Conservation (phyloP, 164 flowering plant species). For the Tetracentron sinense region DNA sequence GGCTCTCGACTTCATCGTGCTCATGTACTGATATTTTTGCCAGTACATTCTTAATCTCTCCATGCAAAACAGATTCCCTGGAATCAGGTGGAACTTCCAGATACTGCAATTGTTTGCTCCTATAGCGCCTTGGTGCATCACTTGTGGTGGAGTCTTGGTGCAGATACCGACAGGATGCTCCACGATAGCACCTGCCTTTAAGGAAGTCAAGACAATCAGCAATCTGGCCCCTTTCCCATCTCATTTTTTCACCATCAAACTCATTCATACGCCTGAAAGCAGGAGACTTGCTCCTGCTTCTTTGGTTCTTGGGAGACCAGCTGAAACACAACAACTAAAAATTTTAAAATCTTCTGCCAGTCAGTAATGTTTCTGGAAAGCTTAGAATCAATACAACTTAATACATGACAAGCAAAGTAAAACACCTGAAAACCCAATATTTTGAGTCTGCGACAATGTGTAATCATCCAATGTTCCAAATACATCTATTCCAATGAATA, state of each 20-base stretch:
- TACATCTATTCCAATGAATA: not conserved
- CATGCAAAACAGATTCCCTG: slow-evolving; percentile 21
- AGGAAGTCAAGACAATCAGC: slow-evolving; percentile 60
- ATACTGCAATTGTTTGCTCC: slow-evolving; percentile 29
- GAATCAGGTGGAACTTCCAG: slow-evolving; percentile 26
- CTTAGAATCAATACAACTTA: slow-evolving; percentile 3
- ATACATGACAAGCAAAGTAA: not conserved
- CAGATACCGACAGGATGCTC: slow-evolving; percentile 65
- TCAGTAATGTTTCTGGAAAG: not conserved
- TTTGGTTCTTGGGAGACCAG: slow-evolving; percentile 67
- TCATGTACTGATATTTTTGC: slow-evolving; percentile 9
- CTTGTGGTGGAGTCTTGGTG: slow-evolving; percentile 46
- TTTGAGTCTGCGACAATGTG: not conserved
- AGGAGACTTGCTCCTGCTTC: slow-evolving; percentile 80
- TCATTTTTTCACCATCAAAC: slow-evolving; percentile 31
- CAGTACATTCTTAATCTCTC: slow-evolving; percentile 12
- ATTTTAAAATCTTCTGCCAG: slow-evolving; percentile 1
- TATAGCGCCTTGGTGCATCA: slow-evolving; percentile 34
- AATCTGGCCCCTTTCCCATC: slow-evolving; percentile 37
- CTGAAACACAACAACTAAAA: slow-evolving; percentile 38
- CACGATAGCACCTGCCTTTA: slow-evolving; percentile 78
- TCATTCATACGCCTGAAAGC: slow-evolving; percentile 35
- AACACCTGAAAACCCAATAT: not conserved
- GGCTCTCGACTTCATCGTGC: slow-evolving; percentile 21
- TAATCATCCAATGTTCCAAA: not conserved